These are phyloP conservation scores for Neoboletus brunneissimus DNA, from an alignment of 768 basidiomycete genomes.

Conservation along the genomic window DNA sequence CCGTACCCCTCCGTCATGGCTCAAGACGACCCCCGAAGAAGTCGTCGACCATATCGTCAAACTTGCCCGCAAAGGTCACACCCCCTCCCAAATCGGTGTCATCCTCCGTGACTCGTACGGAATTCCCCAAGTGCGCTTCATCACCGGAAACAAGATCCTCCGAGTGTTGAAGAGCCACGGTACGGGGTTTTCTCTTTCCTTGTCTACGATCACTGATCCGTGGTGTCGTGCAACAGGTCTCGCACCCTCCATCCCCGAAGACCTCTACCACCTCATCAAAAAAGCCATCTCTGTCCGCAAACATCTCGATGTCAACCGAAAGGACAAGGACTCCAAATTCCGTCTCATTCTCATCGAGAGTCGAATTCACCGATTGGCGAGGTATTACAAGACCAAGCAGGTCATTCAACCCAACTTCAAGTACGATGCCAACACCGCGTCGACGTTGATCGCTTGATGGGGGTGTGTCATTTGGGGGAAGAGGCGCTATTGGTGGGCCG, in stretches of 20 bases:
- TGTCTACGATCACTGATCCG: neutral
- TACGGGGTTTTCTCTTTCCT: constrained; percentile 39
- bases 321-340: constrained; percentile 97
- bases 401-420: constrained; percentile 98
- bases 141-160: constrained; percentile 99
- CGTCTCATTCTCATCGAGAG: constrained; percentile 99
- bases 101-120: constrained; percentile 97
- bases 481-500: neutral
- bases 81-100: constrained; percentile 98
- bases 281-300: constrained; percentile 99
- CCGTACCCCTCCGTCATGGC: constrained; percentile 92
- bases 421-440: constrained; percentile 95
- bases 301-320: constrained; percentile 96
- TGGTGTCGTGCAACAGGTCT: constrained; percentile 58
- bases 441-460: constrained; percentile 78
- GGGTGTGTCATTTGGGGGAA: neutral
- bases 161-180: constrained; percentile 95
- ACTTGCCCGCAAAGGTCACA: constrained; percentile 95
- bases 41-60: constrained; percentile 96
- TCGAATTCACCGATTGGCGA: constrained; percentile 94
- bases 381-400: constrained; percentile 99
- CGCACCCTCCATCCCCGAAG: constrained; percentile 97
- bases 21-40: constrained; percentile 94
- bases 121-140: constrained; percentile 95
- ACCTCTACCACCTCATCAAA: constrained; percentile 99